Percentiles rank a stretch among this genome's conserved stretches.
Conservation (phyloP, 805 yeast species). For the Candida qinlingensis region DNA sequence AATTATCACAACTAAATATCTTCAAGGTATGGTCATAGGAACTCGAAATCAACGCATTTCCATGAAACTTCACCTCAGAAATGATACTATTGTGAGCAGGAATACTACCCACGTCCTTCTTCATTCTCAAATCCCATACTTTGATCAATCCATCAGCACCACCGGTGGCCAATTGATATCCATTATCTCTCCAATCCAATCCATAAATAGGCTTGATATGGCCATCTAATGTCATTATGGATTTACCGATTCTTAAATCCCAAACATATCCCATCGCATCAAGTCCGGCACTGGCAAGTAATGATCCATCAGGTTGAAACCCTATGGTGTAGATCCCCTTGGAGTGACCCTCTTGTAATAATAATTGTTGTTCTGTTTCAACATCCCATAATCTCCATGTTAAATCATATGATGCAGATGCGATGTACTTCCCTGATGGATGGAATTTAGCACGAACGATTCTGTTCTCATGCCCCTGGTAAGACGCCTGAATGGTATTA, state of each 20-base stretch:
- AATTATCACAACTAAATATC: slow-evolving; percentile 63
- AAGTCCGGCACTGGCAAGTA: slow-evolving; percentile 70
- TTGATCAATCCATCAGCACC: slow-evolving; percentile 77
- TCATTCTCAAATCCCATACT: slow-evolving; percentile 79
- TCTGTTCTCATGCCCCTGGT: slow-evolving; percentile 46
- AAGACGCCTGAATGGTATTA: slow-evolving; percentile 8
- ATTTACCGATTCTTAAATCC: slow-evolving; percentile 80
- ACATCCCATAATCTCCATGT: slow-evolving; percentile 91
- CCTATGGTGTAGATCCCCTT: slow-evolving; percentile 59
- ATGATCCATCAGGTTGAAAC: slow-evolving; percentile 73
- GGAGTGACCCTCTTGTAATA: slow-evolving; percentile 82
- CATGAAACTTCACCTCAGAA: slow-evolving; percentile 52
- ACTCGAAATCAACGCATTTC: slow-evolving; percentile 44
- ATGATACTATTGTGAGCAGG: slow-evolving; percentile 75
- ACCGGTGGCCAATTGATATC: slow-evolving; percentile 73
- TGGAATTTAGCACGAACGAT: slow-evolving; percentile 61
- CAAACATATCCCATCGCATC: slow-evolving; percentile 73
- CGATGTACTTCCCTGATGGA: slow-evolving; percentile 52
- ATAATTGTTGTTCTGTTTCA: slow-evolving; percentile 40
- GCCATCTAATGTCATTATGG: slow-evolving; percentile 51
- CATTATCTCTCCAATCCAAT: slow-evolving; percentile 71
- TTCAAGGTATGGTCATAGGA: slow-evolving; percentile 70
- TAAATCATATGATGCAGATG: slow-evolving; percentile 73
- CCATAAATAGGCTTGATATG: slow-evolving; percentile 71
- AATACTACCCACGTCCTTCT: slow-evolving; percentile 38